These are phyloP conservation scores for Pseudonitzschia multistriata DNA, from an alignment of 108 stramenopile genomes.

Conservation along the genomic window DNA sequence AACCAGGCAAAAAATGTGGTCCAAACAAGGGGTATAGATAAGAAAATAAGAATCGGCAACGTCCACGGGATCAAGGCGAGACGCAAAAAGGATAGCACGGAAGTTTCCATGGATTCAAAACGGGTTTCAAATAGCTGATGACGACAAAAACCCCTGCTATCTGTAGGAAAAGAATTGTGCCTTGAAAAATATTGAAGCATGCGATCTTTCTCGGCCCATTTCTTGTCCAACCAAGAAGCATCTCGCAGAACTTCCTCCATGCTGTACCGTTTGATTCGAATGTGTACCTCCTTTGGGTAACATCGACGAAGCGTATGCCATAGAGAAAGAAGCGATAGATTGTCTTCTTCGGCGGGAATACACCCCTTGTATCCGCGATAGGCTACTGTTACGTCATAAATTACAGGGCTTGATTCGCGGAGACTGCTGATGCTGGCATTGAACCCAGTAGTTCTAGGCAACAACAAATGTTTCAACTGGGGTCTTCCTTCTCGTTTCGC, in stretches of 20 bases:
- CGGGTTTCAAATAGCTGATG: constrained; percentile 49
- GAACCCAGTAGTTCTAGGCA: constrained; percentile 73
- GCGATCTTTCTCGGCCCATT: constrained; percentile 78
- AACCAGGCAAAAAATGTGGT: constrained; percentile 47
- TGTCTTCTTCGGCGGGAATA: constrained; percentile 26
- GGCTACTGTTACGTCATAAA: constrained; percentile 77
- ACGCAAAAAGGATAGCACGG: constrained; percentile 37
- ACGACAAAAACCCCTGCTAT: constrained; percentile 48
- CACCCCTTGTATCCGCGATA: constrained; percentile 49
- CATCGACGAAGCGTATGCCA: constrained; percentile 41
- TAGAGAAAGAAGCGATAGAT: constrained; percentile 29
- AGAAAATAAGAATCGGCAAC: constrained; percentile 48
- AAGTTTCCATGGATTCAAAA: constrained; percentile 43
- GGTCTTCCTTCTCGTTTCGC: constrained; percentile 73
- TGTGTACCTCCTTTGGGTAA: constrained; percentile 51
- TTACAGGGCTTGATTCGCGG: constrained; percentile 61
- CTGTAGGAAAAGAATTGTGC: constrained; percentile 51
- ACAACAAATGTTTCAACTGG: constrained; percentile 67
- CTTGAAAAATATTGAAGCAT: constrained; percentile 58
- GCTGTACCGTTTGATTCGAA: constrained; percentile 65
- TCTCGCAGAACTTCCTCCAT: constrained; percentile 76
- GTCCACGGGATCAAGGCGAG: constrained; percentile 47
- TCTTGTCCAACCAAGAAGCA: constrained; percentile 74
- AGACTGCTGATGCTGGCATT: constrained; percentile 69
- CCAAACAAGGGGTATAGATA: constrained; percentile 55